Evolutionary conservation across 257 asterid species (phyloP), one percentile per base, ranked within the genome.

Genomic region (Nicotiana otophora): DNA sequence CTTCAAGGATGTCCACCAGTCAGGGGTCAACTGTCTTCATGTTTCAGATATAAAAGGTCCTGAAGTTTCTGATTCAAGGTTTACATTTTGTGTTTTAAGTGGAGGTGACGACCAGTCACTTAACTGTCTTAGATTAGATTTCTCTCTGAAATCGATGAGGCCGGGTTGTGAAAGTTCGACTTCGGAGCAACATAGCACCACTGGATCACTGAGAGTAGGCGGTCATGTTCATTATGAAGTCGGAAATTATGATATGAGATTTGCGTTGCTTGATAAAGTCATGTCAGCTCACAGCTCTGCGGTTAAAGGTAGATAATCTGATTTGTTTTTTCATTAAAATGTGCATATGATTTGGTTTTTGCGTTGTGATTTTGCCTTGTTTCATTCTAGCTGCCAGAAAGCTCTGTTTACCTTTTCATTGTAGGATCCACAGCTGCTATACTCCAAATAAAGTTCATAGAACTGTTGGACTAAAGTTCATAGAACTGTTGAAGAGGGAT

Each of bases 41-140:
- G 97, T 93, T 77, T 87, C 97, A 55, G 91, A 87, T 63, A 58
- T 83, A 36, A 70, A 85, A 84, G 88, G 87, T 78, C 77, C 70
- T n/a, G 81, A 81, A 7, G 84, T 80, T 83, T 69, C 91, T 10
- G 92, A 83, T 80, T 81, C 86, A 39, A 64, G 70, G 79, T 86
- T 85, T 84, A 86, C 87, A 20, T 89, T 89, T 87, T 90, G 77
- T 86, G 85, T 93, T 68, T 81, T 96, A 83, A 94, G 97, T 83
- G 99, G 99, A 63, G 99, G 99, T 16, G 99, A 96, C 82, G 99
- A 96, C 91, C 99, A 94, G 89, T 91, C 97, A 20, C 89, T 96
- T 82, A 91, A 82, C 84, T 91, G 92, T 86, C 84, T 93, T 82
- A 86, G 89, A 89, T 89, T 91, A 81, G 91, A 88, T 87, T 68